Conservation (phyloP, 495 filamentous ascomycete species). For the Xylaria cubensis region DNA sequence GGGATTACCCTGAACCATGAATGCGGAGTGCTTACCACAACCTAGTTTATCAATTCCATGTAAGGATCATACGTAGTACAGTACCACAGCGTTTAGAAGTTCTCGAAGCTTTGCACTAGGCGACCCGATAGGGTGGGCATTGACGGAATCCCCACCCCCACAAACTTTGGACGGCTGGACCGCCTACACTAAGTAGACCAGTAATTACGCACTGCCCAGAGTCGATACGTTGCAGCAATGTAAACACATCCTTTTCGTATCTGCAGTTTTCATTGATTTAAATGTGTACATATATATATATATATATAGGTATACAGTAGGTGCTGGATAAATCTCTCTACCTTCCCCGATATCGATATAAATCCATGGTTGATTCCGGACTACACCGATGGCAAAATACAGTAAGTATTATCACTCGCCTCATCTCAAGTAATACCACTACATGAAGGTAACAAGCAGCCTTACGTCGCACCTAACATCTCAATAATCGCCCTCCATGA, state of each 20-base stretch:
- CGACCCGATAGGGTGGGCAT: not conserved
- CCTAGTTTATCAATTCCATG: not conserved
- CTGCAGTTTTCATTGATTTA: not conserved
- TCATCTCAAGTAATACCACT: not conserved
- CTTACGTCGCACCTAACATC: not conserved
- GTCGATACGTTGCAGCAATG: not conserved
- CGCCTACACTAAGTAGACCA: not conserved
- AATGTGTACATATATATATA: not conserved
- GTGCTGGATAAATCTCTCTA: not conserved
- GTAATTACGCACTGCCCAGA: not conserved
- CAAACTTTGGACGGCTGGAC: not conserved
- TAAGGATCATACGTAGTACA: not conserved
- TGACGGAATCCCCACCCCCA: constrained; percentile 6
- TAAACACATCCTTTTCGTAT: not conserved
- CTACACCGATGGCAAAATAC: not conserved
- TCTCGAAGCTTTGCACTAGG: not conserved
- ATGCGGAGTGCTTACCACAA: not conserved
- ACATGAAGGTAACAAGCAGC: not conserved
- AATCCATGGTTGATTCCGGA: not conserved
- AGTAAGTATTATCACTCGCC: too few relatives aligned
- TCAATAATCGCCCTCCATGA: not conserved
- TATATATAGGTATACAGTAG: not conserved
- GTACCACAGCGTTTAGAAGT: too few relatives aligned
- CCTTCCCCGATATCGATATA: not conserved
- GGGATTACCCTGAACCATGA: not conserved